Base-by-base conservation (phyloP, 2,329 filamentous ascomycete genomes). In the Reticulascus tulasneorum region DNA sequence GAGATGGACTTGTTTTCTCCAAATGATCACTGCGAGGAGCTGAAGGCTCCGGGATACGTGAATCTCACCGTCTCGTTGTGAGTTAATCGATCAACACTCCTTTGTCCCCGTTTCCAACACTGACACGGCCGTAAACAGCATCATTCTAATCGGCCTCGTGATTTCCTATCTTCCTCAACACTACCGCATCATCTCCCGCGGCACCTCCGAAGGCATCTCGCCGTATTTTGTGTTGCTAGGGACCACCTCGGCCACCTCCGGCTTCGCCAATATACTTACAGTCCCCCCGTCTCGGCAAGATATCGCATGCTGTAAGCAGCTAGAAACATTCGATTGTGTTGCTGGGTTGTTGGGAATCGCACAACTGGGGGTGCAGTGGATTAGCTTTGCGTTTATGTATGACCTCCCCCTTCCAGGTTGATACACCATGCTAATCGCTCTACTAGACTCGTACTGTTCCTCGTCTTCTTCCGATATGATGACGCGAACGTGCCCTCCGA, bases 191-290 rank as follows among this genome's bases (percentile, higher is more conserved):
- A 86, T 95, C 49, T 71, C 77, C 25, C 79, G 89, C 37, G 79
- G 82, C 43, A 93, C 87, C 11, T 94, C 91, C 16, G 91, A 94
- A 59, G 93, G 93, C 44, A 90, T 98, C 44, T 96, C 90, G 20
- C 91, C 93, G 8, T 93, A 91, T 62, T 98, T 95, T 56, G 82
- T 98, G 46, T 77, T 97, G 3, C 79, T 98, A n/a, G 93, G 93
- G 42, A 87, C 86, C 18, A 91, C 91, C 2, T 94, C 88, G 7
- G 86, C 86, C 50, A 94, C 86, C 33, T 86, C 85, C 30, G 85
- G 86, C 18, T 88, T 98, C 52, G 87, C 86, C 46, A 97, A 97
- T 56, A 96, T 98, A 55, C 69, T 97, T 35, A 84, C 87, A 1
- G 77, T 95, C 11, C 86, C 87, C n/a, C 77, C 81, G 40, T 95